A percentile compares a stretch with the other conserved stretches of the same genome.
These are phyloP conservation scores for Parascedosporium putredinis DNA, from an alignment of 2,329 filamentous ascomycete genomes.

Conservation along the genomic window DNA sequence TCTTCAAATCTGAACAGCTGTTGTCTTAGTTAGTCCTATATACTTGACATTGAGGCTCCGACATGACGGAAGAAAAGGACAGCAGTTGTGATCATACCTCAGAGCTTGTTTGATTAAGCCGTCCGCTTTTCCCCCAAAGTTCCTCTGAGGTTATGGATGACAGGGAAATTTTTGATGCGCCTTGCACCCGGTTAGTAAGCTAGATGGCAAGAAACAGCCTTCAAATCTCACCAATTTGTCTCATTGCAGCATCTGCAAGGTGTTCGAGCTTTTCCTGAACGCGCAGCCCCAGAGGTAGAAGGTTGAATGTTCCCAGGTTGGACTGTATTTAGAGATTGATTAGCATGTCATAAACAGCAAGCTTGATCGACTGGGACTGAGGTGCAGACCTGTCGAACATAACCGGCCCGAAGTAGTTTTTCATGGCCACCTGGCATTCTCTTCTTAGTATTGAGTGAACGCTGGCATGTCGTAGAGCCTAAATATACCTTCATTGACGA, in stretches of 20 bases:
- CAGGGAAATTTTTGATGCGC: slow-evolving; percentile 70
- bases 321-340: slow-evolving; percentile 37
- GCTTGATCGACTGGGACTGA: slow-evolving; percentile 5
- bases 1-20: slow-evolving; percentile 75
- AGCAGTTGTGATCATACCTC: slow-evolving; percentile 42
- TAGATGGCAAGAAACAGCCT: not conserved
- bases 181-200: slow-evolving; percentile 25
- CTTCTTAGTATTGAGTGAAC: slow-evolving; percentile 13
- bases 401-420: slow-evolving; percentile 61
- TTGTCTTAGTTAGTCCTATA: slow-evolving; percentile 14
- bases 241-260: slow-evolving; percentile 86
- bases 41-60: not conserved
- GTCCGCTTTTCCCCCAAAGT: slow-evolving; percentile 75
- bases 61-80: not conserved
- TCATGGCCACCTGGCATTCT: slow-evolving; percentile 46
- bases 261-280: slow-evolving; percentile 82
- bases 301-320: slow-evolving; percentile 83
- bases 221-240: slow-evolving; percentile 44
- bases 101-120: slow-evolving; percentile 59
- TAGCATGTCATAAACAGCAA: not conserved
- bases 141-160: slow-evolving; percentile 79
- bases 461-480: not conserved
- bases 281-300: slow-evolving; percentile 75
- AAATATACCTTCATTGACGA: slow-evolving; percentile 40
- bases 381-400: slow-evolving; percentile 48